Evolutionary conservation across 1,284 basidiomycete genomes (phyloP).

Genomic region (Prillingera fragicola): DNA sequence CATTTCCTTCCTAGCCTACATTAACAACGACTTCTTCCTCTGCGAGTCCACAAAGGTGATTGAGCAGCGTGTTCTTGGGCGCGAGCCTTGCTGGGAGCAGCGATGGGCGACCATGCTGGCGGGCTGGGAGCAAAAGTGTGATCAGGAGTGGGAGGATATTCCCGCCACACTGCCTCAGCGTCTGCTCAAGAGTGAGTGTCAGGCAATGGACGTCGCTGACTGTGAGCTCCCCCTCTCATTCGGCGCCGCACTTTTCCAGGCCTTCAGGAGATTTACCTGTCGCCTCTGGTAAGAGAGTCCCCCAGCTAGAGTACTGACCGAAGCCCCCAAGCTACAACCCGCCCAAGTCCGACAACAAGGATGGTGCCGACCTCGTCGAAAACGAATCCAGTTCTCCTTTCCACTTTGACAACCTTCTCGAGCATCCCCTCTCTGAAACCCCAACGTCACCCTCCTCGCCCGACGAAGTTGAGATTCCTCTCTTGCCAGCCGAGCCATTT

Average conservation of each 20-base stretch:
- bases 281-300: slow-evolving; percentile 21
- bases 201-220: background rate
- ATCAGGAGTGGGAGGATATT: slow-evolving; percentile 36
- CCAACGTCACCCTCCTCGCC: too few relatives aligned
- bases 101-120: slow-evolving; percentile 34
- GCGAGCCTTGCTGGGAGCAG: slow-evolving; percentile 41
- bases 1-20: slow-evolving; percentile 39
- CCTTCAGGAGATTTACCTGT: slow-evolving; percentile 25
- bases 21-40: slow-evolving; percentile 27
- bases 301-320: too few relatives aligned
- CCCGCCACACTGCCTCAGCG: too few relatives aligned
- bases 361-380: too few relatives aligned
- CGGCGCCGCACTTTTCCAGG: too few relatives aligned
- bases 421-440: too few relatives aligned
- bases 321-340: background rate
- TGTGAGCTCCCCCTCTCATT: background rate
- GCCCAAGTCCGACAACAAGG: background rate
- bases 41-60: slow-evolving; percentile 31
- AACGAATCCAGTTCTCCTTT: too few relatives aligned
- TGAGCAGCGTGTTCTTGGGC: slow-evolving; percentile 19
- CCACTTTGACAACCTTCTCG: too few relatives aligned
- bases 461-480: too few relatives aligned
- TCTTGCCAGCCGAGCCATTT: too few relatives aligned
- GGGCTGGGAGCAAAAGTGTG: slow-evolving; percentile 26
- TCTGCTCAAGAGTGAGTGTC: background rate